Conservation (phyloP, 2,329 filamentous ascomycete genomes). For the Fusarium compactum region DNA sequence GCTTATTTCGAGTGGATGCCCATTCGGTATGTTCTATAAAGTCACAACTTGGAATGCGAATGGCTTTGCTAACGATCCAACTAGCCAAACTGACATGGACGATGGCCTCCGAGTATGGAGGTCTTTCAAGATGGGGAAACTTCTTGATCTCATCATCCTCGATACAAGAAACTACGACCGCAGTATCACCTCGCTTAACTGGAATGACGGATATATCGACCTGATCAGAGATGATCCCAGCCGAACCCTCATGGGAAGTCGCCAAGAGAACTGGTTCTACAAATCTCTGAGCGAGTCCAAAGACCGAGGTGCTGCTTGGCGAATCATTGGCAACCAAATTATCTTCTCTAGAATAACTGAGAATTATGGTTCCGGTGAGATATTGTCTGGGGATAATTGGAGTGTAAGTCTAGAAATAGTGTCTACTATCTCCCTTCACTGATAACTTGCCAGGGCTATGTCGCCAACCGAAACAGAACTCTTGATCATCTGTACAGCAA, state of each 20-base stretch:
- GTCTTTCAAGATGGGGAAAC: constrained; percentile 72
- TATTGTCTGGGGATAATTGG: constrained; percentile 48
- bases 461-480: constrained; percentile 78
- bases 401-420: constrained; percentile 24
- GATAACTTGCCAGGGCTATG: constrained; percentile 63
- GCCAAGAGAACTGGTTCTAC: constrained; percentile 83
- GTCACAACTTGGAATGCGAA: constrained; percentile 36
- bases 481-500: constrained; percentile 74
- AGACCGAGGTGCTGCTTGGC: constrained; percentile 76
- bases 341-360: constrained; percentile 69
- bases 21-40: constrained; percentile 57
- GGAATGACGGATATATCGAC: constrained; percentile 31
- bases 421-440: rapidly evolving
- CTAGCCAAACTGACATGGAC: constrained; percentile 59
- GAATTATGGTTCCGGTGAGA: constrained; percentile 49
- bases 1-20: constrained; percentile 74
- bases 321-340: constrained; percentile 77
- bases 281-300: constrained; percentile 67
- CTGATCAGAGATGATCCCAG: constrained; percentile 74
- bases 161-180: constrained; percentile 78
- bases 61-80: background rate
- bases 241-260: constrained; percentile 76
- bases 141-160: constrained; percentile 76
- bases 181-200: constrained; percentile 64
- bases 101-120: constrained; percentile 78